Base-by-base conservation (phyloP, 495 filamentous ascomycete species). In the Penicillium flavigenum region DNA sequence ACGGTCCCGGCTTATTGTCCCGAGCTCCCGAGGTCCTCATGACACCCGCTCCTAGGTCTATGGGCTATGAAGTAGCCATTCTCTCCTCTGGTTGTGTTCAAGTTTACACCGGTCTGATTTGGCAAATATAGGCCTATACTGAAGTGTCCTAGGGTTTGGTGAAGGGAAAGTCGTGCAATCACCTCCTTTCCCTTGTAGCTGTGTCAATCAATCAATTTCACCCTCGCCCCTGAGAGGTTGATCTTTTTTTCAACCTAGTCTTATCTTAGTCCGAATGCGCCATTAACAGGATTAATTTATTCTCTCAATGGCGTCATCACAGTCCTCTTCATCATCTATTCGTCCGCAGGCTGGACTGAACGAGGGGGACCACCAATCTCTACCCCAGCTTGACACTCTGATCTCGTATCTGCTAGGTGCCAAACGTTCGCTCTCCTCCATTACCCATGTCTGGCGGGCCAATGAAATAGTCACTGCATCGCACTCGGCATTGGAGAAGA, bases 401-500 rank as follows among this genome's bases (percentile, higher is more conserved):
- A 87, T 96, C 44, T 78, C 81, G 2, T 84, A 95, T 74, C 88
- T 98, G 27, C 81, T 97, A 16, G 87, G 86, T 41, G 89, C 95
- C 4, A 98, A 98, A 74, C 85, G 90, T 26, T 92, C 93, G 8
- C 83, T 98, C 3, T 88, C 89, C n/a, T 91, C 90, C 2, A 90
- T 93, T 62, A 82, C 75, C 46, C 85, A 92, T 60, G 91, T 97
- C 41, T 86, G 86, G 71, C 89, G 90, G 42, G 94, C 93, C 56
- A 90, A 95, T 66, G 87, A 93, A 63, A 86, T 98, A 38, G 89
- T 94, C 43, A 89, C 84, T 38, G 74, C 83, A 9, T 88, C 91
- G 26, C 86, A 91, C 42, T 76, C 80, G 24, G 81, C 89, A 24
- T 74, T 97, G 54, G 90, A 96, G 66, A 86, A 92, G 61, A 88